Conservation (phyloP, 2,329 filamentous ascomycete species). For the Penicillium sumatraense region DNA sequence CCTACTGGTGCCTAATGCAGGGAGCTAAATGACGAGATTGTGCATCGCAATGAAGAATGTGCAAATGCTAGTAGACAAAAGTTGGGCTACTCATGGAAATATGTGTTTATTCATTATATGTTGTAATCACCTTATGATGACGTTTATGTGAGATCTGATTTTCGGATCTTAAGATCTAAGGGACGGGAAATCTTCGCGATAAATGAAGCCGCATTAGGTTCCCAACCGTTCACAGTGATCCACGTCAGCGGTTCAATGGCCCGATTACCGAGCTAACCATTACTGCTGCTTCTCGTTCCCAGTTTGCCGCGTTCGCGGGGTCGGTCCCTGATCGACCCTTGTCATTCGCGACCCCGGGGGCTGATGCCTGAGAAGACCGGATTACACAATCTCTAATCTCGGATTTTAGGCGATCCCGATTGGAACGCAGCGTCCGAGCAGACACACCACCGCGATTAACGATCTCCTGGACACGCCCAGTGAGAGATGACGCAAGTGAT, state of each 20-base stretch:
- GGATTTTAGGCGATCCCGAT: constrained; percentile 74
- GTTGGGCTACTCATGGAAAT: too few relatives aligned
- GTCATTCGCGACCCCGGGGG: constrained; percentile 52
- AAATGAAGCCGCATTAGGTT: background rate
- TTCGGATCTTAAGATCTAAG: background rate
- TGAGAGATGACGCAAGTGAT: constrained; percentile 77
- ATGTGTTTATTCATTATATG: background rate
- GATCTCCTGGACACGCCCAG: constrained; percentile 81
- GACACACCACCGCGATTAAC: constrained; percentile 80
- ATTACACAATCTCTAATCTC: constrained; percentile 83
- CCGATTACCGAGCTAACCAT: constrained; percentile 86
- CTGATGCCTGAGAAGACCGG: constrained; percentile 72
- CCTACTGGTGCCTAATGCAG: background rate
- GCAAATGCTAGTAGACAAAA: too few relatives aligned
- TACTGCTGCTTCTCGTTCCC: constrained; percentile 91
- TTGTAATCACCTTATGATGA: background rate
- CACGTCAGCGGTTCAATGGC: constrained; percentile 44
- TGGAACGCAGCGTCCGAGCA: constrained; percentile 77
- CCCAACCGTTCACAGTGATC: background rate
- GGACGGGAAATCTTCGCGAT: background rate
- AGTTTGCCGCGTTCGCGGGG: constrained; percentile 59
- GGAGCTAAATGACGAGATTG: background rate
- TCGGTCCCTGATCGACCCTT: constrained; percentile 50
- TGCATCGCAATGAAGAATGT: too few relatives aligned
- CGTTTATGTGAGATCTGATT: background rate